phyloP scores from a whole-genome alignment of 208 protist genomes.

The Crithidia acanthocephali region DNA sequence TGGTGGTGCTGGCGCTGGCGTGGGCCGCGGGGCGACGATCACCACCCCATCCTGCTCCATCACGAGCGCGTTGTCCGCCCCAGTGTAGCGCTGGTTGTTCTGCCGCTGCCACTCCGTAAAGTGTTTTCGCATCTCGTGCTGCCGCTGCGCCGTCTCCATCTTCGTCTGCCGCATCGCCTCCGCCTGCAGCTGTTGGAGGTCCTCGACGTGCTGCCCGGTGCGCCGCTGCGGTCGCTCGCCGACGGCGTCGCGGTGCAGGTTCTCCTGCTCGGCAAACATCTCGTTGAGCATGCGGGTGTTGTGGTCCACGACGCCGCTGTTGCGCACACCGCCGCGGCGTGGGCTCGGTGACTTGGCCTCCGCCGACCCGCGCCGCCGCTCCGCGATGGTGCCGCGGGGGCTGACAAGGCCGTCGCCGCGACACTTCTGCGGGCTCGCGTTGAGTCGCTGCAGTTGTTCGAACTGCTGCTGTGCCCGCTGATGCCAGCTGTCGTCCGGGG shows the following conservation, averaged over 20 bases:
- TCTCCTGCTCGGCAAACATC: constrained; percentile 39
- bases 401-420: constrained; percentile 12
- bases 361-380: constrained; percentile 10
- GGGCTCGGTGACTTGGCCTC: constrained; percentile 17
- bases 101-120: constrained; percentile 47
- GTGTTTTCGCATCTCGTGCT: constrained; percentile 44
- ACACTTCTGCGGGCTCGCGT: constrained; percentile 38
- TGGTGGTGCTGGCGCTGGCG: constrained; percentile 10
- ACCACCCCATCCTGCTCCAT: constrained; percentile 49
- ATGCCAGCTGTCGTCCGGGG: constrained; percentile 48
- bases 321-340: constrained; percentile 9
- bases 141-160: constrained; percentile 30
- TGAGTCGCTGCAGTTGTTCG: constrained; percentile 69
- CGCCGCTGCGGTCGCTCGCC: constrained; percentile 1
- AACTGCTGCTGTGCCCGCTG: constrained; percentile 61
- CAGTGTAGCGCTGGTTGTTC: constrained; percentile 46
- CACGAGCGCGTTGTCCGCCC: constrained; percentile 43
- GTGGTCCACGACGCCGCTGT: constrained; percentile 26
- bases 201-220: constrained; percentile 26
- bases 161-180: constrained; percentile 26
- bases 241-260: neutral
- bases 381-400: constrained; percentile 4
- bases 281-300: constrained; percentile 41
- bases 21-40: constrained; percentile 46
- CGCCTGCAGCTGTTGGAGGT: constrained; percentile 21